phyloP scores from a whole-genome alignment of 1,284 basidiomycete species.

The Puccinia polysora region DNA sequence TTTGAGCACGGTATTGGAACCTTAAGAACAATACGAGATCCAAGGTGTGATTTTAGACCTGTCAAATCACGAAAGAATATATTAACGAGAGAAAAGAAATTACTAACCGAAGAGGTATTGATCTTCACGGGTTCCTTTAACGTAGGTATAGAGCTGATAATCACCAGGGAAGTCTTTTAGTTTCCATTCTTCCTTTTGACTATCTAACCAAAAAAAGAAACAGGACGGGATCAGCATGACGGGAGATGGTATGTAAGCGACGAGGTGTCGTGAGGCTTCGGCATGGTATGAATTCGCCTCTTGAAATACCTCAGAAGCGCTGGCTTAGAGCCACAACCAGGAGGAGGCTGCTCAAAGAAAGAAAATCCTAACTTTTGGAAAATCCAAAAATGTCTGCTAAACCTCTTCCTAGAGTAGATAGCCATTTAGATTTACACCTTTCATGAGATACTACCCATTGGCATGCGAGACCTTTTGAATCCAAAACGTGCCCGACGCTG shows the following conservation, averaged over 20 bases:
- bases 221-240: neutral
- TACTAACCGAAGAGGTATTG: constrained; percentile 23
- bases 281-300: neutral
- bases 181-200: constrained; percentile 34
- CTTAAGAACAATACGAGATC: constrained; percentile 49
- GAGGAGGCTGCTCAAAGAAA: neutral
- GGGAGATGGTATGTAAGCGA: neutral
- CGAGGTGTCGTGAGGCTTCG: neutral
- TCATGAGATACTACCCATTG: constrained; percentile 4
- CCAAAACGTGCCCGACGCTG: constrained; percentile 1
- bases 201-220: constrained; percentile 5
- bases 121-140: constrained; percentile 37
- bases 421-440: constrained; percentile 21
- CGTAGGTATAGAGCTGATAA: constrained; percentile 33
- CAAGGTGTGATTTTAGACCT: constrained; percentile 3
- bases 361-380: constrained; percentile 16
- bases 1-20: constrained; percentile 56
- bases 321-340: neutral
- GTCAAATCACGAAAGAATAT: neutral
- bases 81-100: neutral
- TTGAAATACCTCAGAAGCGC: neutral
- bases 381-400: constrained; percentile 22
- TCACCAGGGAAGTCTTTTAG: constrained; percentile 28
- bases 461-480: constrained; percentile 21
- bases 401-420: constrained; percentile 24